Conservation (phyloP, 73 alveolate species). For the Paramecium tetraurelia region DNA sequence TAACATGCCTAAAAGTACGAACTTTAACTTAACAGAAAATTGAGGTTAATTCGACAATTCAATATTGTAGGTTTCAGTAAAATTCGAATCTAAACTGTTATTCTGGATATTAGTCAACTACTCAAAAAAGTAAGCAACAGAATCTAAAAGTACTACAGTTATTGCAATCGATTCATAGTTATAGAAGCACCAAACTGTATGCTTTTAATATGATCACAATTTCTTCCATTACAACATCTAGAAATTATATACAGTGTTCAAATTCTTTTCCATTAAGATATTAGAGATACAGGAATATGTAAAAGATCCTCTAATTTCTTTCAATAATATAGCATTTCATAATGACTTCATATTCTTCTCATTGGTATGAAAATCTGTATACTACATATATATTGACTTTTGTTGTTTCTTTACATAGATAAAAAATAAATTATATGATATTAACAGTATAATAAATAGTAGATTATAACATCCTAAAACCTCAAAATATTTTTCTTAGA, state of each 20-base stretch:
- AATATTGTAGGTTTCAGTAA: constrained; percentile 65
- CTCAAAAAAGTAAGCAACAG: not conserved
- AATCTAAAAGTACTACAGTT: constrained; percentile 76
- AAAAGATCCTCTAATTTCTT: not conserved
- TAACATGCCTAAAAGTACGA: constrained; percentile 65
- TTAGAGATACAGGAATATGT: not conserved
- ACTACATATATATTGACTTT: not conserved
- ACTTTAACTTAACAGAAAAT: constrained; percentile 72
- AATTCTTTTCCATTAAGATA: not conserved
- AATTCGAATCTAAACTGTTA: not conserved
- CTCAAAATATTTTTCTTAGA: not conserved
- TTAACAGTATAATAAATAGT: not conserved
- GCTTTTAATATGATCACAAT: not conserved
- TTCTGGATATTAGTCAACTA: not conserved
- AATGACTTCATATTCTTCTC: not conserved
- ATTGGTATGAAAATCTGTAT: constrained; percentile 3
- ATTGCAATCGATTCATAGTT: constrained; percentile 68
- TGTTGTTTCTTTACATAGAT: constrained; percentile 1
- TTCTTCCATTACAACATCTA: constrained; percentile 19
- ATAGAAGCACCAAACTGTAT: not conserved
- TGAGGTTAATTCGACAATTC: constrained; percentile 82
- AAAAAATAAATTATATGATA: not conserved
- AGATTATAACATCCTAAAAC: not conserved
- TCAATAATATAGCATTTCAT: not conserved
- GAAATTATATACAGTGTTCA: not conserved